Conservation (phyloP, 495 filamentous ascomycete genomes). For the Aspergillus carlsbadensis region DNA sequence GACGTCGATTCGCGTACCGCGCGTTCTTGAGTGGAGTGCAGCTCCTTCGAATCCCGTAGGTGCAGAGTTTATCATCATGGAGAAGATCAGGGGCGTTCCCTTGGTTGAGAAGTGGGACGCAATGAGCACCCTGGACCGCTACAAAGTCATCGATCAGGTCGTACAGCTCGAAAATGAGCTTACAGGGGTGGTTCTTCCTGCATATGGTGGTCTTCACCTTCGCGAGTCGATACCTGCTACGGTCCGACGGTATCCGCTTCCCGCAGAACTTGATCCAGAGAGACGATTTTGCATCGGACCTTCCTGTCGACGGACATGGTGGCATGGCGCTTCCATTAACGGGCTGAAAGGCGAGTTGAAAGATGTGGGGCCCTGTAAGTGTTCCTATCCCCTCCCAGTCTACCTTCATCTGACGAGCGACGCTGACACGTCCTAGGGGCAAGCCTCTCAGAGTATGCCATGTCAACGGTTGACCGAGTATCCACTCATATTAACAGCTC, state of each 20-base stretch:
- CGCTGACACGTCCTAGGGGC: constrained; percentile 15
- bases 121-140: constrained; percentile 19
- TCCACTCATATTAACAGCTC: constrained; percentile 1
- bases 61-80: constrained; percentile 39
- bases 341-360: background rate
- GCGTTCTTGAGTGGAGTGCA: constrained; percentile 29
- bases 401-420: constrained; percentile 2
- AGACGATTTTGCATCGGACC: constrained; percentile 19
- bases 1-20: constrained; percentile 27
- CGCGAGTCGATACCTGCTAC: constrained; percentile 14
- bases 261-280: constrained; percentile 15
- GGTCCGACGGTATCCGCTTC: constrained; percentile 12
- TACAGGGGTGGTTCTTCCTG: constrained; percentile 19
- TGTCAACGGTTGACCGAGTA: constrained; percentile 13
- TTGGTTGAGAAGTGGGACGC: constrained; percentile 22
- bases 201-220: constrained; percentile 27
- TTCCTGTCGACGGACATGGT: constrained; percentile 16
- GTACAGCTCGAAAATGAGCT: constrained; percentile 29
- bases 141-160: constrained; percentile 18
- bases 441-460: constrained; percentile 9
- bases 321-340: constrained; percentile 6
- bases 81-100: constrained; percentile 23
- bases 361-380: constrained; percentile 20
- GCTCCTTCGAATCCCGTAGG: constrained; percentile 27
- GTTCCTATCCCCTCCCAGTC: background rate